Conservation (phyloP, 2,329 filamentous ascomycete genomes). For the Gyromitra esculenta region DNA sequence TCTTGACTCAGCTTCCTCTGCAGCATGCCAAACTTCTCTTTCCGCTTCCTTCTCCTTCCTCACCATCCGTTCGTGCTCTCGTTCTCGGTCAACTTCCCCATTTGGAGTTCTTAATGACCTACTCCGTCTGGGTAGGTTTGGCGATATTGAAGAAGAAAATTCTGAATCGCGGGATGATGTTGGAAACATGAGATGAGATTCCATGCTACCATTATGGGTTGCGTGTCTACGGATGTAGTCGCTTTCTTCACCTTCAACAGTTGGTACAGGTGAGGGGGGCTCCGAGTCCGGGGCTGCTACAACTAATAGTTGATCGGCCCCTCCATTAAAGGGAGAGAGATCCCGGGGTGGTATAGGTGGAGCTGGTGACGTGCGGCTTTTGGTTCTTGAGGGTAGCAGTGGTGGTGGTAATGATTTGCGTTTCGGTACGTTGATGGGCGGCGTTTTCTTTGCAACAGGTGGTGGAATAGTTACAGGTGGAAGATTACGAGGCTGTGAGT, state of each 20-base stretch:
- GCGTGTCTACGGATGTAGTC: conserved; percentile 35
- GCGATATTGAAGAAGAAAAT: conserved; percentile 21
- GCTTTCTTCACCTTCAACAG: conserved; percentile 30
- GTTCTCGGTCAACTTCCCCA: conserved; percentile 37
- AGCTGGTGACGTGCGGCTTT: conserved; percentile 55
- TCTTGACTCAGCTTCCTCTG: conserved; percentile 55
- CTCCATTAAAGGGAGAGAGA: conserved; percentile 42
- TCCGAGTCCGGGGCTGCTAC: conserved; percentile 53
- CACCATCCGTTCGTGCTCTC: conserved; percentile 37
- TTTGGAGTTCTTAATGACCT: conserved; percentile 31
- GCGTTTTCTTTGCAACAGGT: conserved; percentile 60
- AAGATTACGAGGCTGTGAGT: conserved; percentile 20
- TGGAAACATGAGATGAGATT: conserved; percentile 52
- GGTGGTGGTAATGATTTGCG: conserved; percentile 70
- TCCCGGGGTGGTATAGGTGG: conserved; percentile 53
- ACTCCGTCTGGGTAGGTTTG: conserved; percentile 30
- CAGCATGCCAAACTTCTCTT: conserved; percentile 51
- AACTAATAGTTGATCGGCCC: conserved; percentile 51
- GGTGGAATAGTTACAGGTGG: conserved; percentile 56
- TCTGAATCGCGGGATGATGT: conserved; percentile 47
- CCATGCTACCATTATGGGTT: conserved; percentile 43
- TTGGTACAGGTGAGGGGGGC: conserved; percentile 47
- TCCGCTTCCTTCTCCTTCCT: conserved; percentile 48
- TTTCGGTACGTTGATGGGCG: conserved; percentile 69
- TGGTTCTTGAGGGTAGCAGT: conserved; percentile 58